Percentiles rank a stretch among this genome's conserved stretches.
These are phyloP conservation scores for Pseudogymnoascus sp. DNA, from an alignment of 2,329 filamentous ascomycete species.

Conservation along the genomic window DNA sequence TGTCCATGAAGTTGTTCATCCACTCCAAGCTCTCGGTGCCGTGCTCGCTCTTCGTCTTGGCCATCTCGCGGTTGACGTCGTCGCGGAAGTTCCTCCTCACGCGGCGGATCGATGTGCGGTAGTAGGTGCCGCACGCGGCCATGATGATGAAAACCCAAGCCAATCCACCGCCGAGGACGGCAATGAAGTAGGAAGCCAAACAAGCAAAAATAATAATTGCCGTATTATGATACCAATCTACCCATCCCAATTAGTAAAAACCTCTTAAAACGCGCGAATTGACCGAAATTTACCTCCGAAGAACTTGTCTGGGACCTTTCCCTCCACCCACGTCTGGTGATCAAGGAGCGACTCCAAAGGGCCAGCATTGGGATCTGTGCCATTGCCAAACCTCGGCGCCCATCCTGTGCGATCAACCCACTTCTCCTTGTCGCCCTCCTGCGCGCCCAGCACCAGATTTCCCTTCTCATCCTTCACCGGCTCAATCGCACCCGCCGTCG, in stretches of 20 bases:
- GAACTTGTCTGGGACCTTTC: conserved; percentile 76
- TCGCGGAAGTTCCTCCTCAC: conserved; percentile 94
- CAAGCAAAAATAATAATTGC: conserved; percentile 92
- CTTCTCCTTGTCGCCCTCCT: conserved; percentile 45
- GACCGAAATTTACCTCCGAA: conserved; percentile 60
- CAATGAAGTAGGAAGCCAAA: conserved; percentile 81
- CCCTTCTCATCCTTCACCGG: conserved; percentile 40
- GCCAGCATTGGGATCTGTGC: conserved; percentile 38
- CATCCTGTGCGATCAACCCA: conserved; percentile 64
- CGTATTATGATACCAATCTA: conserved; percentile 97
- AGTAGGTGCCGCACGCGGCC: conserved; percentile 88
- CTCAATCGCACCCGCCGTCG: conserved; percentile 57
- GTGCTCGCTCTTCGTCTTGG: conserved; percentile 77
- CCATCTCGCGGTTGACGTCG: conserved; percentile 82
- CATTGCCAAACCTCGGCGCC: conserved; percentile 77
- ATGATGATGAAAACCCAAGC: conserved; percentile 92
- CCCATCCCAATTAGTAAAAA: conserved; percentile 12
- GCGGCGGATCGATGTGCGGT: conserved; percentile 86
- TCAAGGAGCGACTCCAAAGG: conserved; percentile 66
- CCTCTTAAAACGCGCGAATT: background rate
- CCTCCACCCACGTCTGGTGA: conserved; percentile 80
- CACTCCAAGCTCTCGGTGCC: conserved; percentile 92
- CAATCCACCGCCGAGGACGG: conserved; percentile 80
- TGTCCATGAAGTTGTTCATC: conserved; percentile 98
- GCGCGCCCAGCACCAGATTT: conserved; percentile 41